phyloP scores from a whole-genome alignment of 2,329 filamentous ascomycete species.

The Fusarium goolgardi region DNA sequence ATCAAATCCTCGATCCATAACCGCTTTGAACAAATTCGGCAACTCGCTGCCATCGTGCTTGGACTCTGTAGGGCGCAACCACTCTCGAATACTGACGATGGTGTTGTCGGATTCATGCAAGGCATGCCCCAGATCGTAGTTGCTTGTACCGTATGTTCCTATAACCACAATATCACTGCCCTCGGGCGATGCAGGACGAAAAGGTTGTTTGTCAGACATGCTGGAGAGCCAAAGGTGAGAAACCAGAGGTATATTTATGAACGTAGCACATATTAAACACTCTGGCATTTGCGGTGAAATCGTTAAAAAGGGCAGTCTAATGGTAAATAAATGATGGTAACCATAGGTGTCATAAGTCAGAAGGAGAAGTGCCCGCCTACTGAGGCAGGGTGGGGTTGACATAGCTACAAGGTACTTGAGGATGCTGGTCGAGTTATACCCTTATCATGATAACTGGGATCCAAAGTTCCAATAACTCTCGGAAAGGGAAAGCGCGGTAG shows the following conservation, averaged over 20 bases:
- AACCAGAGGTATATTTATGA: background rate
- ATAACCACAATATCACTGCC: slow-evolving; percentile 30
- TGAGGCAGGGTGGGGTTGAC: too few species aligned
- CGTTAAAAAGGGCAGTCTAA: too few species aligned
- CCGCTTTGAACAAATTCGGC: slow-evolving; percentile 3
- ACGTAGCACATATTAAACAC: too few species aligned
- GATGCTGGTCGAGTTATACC: background rate
- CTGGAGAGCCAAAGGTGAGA: background rate
- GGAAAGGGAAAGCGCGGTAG: background rate
- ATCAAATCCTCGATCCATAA: slow-evolving; percentile 23
- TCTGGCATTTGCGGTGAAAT: rapidly evolving
- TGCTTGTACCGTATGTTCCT: slow-evolving; percentile 40
- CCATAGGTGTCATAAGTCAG: too few species aligned
- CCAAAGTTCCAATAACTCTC: background rate
- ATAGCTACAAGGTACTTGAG: too few species aligned
- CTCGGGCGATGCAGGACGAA: background rate
- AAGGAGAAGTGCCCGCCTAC: too few species aligned
- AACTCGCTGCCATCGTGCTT: slow-evolving; percentile 29
- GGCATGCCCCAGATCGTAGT: slow-evolving; percentile 51
- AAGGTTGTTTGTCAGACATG: slow-evolving; percentile 1
- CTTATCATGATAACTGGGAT: background rate
- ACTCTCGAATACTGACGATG: slow-evolving; percentile 41
- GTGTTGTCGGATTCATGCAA: slow-evolving; percentile 45
- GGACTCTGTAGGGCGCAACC: slow-evolving; percentile 40
- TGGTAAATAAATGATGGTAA: too few species aligned